Conservation (phyloP, 2,329 filamentous ascomycete species). For the Cercospora berteroae region DNA sequence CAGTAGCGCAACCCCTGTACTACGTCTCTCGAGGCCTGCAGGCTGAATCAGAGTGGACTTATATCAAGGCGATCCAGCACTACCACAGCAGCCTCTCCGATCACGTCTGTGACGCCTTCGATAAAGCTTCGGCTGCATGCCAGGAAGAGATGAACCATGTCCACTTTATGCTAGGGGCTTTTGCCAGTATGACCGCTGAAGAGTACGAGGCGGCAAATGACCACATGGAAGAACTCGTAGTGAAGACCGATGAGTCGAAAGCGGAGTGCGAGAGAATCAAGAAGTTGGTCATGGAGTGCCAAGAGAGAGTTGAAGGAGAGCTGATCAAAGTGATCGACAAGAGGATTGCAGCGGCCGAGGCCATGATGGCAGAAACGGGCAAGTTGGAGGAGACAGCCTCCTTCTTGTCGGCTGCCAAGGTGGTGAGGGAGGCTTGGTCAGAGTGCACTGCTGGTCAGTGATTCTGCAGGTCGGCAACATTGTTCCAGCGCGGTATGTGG, state of each 20-base stretch:
- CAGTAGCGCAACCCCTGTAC: not conserved
- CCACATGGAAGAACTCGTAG: not conserved
- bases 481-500: not conserved
- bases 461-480: not conserved
- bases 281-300: not conserved
- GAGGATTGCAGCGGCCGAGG: not conserved
- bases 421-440: not conserved
- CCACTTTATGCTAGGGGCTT: not conserved
- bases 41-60: not conserved
- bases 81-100: not conserved
- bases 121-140: not conserved
- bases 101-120: not conserved
- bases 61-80: not conserved
- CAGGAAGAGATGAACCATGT: not conserved
- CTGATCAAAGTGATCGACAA: not conserved
- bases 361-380: not conserved
- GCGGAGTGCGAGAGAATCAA: not conserved
- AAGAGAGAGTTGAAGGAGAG: not conserved
- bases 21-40: not conserved
- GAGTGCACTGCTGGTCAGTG: not conserved
- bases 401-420: not conserved
- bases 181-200: not conserved
- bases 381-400: not conserved
- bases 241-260: not conserved
- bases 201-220: not conserved